A percentile compares a stretch with the other conserved stretches of the same genome.
Evolutionary conservation across 805 yeast species (phyloP).

Genomic region (Candida xiaguanensis): DNA sequence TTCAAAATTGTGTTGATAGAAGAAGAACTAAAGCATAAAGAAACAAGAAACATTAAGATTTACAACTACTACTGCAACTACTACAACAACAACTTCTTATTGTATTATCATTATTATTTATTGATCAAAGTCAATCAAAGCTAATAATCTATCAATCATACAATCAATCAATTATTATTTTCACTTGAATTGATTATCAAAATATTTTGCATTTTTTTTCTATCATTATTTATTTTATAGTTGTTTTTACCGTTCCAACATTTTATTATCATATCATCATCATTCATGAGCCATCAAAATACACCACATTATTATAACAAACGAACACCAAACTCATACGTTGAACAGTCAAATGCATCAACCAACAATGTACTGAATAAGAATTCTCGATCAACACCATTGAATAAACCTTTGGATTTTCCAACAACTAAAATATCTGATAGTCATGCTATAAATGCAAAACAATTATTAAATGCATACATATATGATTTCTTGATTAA

Average conservation of each 20-base stretch:
- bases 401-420: constrained; percentile 2
- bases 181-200: no score
- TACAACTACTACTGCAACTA: not conserved
- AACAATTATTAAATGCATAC: constrained; percentile 72
- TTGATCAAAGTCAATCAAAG: not conserved
- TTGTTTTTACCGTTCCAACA: not conserved
- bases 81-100: not conserved
- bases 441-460: constrained; percentile 43
- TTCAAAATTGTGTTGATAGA: not conserved
- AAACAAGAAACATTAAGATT: not conserved
- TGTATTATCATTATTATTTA: no score
- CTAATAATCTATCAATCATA: not conserved
- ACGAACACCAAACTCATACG: constrained; percentile 24
- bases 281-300: constrained; percentile 31
- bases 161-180: no score
- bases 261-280: no score
- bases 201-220: not conserved
- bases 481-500: constrained; percentile 82
- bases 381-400: not conserved
- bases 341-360: not conserved
- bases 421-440: constrained; percentile 25
- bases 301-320: constrained; percentile 34
- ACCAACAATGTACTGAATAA: not conserved
- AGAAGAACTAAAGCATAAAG: not conserved
- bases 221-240: not conserved